Conservation (phyloP, 306 rosid genomes). For the Styphnolobium japonicum region DNA sequence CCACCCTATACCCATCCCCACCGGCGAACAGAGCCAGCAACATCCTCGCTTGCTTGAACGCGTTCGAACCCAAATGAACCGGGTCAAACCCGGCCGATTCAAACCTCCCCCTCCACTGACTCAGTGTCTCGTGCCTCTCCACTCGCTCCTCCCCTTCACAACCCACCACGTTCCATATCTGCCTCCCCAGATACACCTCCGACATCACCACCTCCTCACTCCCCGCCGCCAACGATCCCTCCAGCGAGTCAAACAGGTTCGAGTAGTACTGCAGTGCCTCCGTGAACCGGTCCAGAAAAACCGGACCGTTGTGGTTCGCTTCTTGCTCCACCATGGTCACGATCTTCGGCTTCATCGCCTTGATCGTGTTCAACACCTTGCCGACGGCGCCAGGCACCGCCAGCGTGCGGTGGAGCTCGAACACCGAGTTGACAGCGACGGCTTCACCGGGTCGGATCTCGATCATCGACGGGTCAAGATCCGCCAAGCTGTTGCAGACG, state of each 20-base stretch:
- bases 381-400: constrained; percentile 46
- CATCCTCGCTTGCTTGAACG: constrained; percentile 63
- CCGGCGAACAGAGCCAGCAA: constrained; percentile 48
- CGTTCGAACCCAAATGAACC: constrained; percentile 62
- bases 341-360: constrained; percentile 48
- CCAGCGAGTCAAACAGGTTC: constrained; percentile 61
- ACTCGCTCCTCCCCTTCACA: constrained; percentile 59
- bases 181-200: constrained; percentile 59
- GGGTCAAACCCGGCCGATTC: constrained; percentile 52
- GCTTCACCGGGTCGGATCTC: constrained; percentile 41
- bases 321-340: constrained; percentile 62
- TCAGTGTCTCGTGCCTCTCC: constrained; percentile 61
- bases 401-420: constrained; percentile 56
- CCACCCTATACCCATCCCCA: constrained; percentile 61
- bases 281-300: constrained; percentile 59
- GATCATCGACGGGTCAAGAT: constrained; percentile 43
- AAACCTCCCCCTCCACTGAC: constrained; percentile 53
- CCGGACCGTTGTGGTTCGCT: constrained; percentile 56
- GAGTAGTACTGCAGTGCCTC: constrained; percentile 66
- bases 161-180: constrained; percentile 70
- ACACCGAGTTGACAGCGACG: constrained; percentile 54
- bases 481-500: constrained; percentile 45
- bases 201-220: constrained; percentile 47
- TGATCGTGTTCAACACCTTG: constrained; percentile 44
- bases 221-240: constrained; percentile 41